A percentile compares a stretch with the other conserved stretches of the same genome.
Conservation (phyloP, 2,329 filamentous ascomycete genomes). For the Diplodia seriata region DNA sequence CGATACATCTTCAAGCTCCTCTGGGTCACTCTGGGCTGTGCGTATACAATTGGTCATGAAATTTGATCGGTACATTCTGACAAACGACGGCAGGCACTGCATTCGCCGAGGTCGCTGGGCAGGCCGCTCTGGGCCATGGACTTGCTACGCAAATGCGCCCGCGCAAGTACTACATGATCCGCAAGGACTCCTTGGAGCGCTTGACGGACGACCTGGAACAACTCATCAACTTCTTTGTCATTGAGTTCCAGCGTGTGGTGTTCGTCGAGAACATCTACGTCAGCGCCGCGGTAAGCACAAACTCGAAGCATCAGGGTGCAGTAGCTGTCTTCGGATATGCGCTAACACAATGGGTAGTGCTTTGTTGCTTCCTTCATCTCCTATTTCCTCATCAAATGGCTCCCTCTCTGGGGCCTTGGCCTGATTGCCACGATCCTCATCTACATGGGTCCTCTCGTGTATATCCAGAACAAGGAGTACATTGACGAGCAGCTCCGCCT, state of each 20-base stretch:
- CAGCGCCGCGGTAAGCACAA: slow-evolving; percentile 63
- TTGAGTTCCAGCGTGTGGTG: slow-evolving; percentile 70
- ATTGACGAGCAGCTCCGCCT: slow-evolving; percentile 67
- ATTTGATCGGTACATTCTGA: slow-evolving; percentile 37
- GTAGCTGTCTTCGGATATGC: not conserved
- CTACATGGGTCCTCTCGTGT: slow-evolving; percentile 67
- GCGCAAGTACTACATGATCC: slow-evolving; percentile 69
- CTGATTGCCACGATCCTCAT: slow-evolving; percentile 62
- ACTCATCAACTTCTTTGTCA: slow-evolving; percentile 71
- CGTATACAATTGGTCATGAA: slow-evolving; percentile 39
- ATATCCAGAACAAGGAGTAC: slow-evolving; percentile 69
- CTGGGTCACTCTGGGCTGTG: slow-evolving; percentile 66
- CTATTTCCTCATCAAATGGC: slow-evolving; percentile 70
- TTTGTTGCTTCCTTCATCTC: slow-evolving; percentile 64
- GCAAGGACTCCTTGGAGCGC: slow-evolving; percentile 68
- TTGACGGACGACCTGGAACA: slow-evolving; percentile 68
- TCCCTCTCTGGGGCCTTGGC: slow-evolving; percentile 69
- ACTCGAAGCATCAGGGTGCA: not conserved
- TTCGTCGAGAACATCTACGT: slow-evolving; percentile 70
- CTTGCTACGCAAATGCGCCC: slow-evolving; percentile 67
- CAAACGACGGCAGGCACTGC: slow-evolving; percentile 57
- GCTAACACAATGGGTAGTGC: slow-evolving; percentile 52
- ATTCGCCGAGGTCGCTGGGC: slow-evolving; percentile 63
- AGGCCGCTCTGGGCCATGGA: slow-evolving; percentile 63
- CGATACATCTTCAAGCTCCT: slow-evolving; percentile 67